Evolutionary conservation across 2,329 filamentous ascomycete species (phyloP), one percentile per base, ranked within the genome.

Genomic region (Calonectria ilicicola): DNA sequence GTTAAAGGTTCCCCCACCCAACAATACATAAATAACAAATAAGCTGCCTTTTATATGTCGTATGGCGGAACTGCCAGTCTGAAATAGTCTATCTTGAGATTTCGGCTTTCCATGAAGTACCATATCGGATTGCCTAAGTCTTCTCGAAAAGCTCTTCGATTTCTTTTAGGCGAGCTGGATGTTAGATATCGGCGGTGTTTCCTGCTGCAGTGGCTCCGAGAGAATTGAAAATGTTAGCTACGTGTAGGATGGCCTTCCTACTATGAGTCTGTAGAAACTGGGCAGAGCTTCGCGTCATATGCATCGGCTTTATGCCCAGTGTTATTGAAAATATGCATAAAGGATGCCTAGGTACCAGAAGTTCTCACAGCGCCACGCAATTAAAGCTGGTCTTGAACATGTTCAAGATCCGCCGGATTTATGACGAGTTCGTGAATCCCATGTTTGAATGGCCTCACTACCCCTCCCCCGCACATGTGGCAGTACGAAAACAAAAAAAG

Each of bases 101-200:
- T 19, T 17, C 4, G 12, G 12, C 7, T 56, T 32, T 15, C 35
- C 51, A 21, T 2, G 2, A 17, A 9, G 19, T n/a, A 17, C 8
- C 21, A 27, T 3, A 21, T 21, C 32, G 29, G 21, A 10, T 35
- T 29, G 35, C 51, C 14, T 56, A 71, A 21, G 58, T 44, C 9
- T 58, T 65, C 58, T 74, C 74, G 9, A 68, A 67, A 0, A 72
- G 67, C 46, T 96, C 94, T 80, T 97, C 95, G 67, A 97, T 87
- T 83, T 98, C 95, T 87, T 98, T 97, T 84, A 92, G 89, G 78
- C 90, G 88, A 4, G 93, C 93, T 51, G 96, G 86, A 80, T 94
- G 92, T 56, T 94, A 88, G 74, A 97, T 93, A 79, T 96, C 94
- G 62, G 89, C 89, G 42, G 91, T 90, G 72, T 97, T 96, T 72